Conservation (phyloP, 2,329 filamentous ascomycete species). For the Cryphonectria japonica region DNA sequence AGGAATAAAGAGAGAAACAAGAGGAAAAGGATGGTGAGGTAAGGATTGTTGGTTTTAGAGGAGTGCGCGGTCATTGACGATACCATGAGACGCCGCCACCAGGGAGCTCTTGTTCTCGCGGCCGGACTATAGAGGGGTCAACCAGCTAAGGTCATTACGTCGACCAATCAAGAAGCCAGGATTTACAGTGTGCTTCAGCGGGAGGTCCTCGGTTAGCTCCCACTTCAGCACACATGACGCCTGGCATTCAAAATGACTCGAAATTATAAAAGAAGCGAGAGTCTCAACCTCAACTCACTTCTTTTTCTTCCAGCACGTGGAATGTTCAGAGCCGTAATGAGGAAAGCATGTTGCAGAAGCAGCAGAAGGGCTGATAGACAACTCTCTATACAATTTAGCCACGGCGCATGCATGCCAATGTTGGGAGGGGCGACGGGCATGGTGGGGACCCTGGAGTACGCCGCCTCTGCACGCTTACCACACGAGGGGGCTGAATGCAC, state of each 20-base stretch:
- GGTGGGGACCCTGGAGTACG: constrained; percentile 3
- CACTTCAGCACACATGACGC: constrained; percentile 2
- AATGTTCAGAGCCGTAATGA: not conserved
- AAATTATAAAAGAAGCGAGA: not conserved
- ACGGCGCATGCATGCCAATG: not conserved
- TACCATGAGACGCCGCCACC: not conserved
- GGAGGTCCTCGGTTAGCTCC: not conserved
- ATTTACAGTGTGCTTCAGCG: constrained; percentile 15
- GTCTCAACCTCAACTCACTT: not conserved
- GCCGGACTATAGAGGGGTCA: not conserved
- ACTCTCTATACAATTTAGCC: not conserved
- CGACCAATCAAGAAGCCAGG: constrained; percentile 15
- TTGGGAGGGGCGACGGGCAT: not conserved
- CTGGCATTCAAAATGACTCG: not conserved
- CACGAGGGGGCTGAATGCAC: not conserved
- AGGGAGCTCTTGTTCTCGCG: not conserved
- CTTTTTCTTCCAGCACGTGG: not conserved
- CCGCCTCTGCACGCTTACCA: not conserved
- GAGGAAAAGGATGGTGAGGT: not conserved
- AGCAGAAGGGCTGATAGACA: not conserved
- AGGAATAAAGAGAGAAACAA: not conserved
- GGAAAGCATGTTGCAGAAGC: not conserved
- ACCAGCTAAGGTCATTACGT: constrained; percentile 6
- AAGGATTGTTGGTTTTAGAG: not conserved
- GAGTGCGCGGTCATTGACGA: not conserved